A percentile compares a stretch with the other conserved stretches of the same genome.
Conservation (phyloP, 805 yeast genomes). For the Myxozyma sirexii region DNA sequence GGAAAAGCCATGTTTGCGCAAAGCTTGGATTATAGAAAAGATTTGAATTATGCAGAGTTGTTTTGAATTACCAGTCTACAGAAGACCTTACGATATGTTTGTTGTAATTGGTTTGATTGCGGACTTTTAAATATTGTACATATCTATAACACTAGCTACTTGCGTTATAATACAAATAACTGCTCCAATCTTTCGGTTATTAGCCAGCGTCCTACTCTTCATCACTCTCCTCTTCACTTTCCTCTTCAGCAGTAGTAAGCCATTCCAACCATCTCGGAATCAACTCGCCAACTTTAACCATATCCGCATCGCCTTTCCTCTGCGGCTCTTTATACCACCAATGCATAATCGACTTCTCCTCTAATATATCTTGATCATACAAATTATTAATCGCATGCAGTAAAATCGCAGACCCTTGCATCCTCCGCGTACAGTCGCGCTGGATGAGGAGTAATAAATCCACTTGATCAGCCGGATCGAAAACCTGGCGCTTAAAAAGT, state of each 20-base stretch:
- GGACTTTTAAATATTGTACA: slow-evolving; percentile 1
- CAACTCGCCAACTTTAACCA: slow-evolving; percentile 54
- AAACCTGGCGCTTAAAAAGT: slow-evolving; percentile 82
- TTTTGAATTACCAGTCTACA: too few relatives aligned
- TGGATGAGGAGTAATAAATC: slow-evolving; percentile 62
- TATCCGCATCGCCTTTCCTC: slow-evolving; percentile 46
- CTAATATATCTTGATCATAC: slow-evolving; percentile 80
- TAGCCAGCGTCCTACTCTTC: slow-evolving; percentile 1
- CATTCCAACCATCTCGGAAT: slow-evolving; percentile 81
- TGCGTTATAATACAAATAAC: slow-evolving; percentile 4
- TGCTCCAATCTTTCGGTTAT: not conserved
- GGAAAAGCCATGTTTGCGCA: too few relatives aligned
- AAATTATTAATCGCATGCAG: slow-evolving; percentile 58
- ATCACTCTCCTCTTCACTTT: slow-evolving; percentile 55
- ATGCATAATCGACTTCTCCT: slow-evolving; percentile 72
- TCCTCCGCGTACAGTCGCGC: slow-evolving; percentile 48
- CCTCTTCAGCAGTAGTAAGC: slow-evolving; percentile 79
- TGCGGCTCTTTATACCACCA: slow-evolving; percentile 74
- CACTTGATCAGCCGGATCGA: slow-evolving; percentile 73
- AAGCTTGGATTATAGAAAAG: too few relatives aligned
- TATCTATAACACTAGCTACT: not conserved
- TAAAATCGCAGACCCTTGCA: slow-evolving; percentile 51
- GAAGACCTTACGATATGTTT: too few relatives aligned
- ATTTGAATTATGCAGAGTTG: too few relatives aligned
- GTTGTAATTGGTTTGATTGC: too few relatives aligned